These are phyloP conservation scores for Cyamopsis tetragonoloba DNA, from an alignment of 306 rosid species.

Conservation along the genomic window DNA sequence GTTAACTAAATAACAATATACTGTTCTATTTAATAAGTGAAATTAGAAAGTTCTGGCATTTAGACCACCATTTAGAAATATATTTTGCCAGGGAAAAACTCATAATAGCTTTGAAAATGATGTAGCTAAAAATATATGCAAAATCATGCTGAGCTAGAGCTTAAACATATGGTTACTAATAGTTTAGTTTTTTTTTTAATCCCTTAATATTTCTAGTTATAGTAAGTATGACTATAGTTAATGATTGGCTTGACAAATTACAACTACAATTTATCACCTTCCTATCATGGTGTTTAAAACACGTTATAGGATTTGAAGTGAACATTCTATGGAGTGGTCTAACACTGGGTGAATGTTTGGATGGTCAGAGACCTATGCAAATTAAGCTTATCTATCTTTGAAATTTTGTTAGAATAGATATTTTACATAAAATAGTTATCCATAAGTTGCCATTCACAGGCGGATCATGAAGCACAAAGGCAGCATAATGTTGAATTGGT, in stretches of 20 bases:
- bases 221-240: constrained; percentile 10
- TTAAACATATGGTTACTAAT: not conserved
- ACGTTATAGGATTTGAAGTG: not conserved
- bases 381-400: constrained; percentile 3
- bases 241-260: not conserved
- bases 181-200: too few relatives aligned
- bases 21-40: not conserved
- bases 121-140: not conserved
- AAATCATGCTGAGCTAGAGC: not conserved
- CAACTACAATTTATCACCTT: not conserved
- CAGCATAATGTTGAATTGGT: constrained; percentile 82
- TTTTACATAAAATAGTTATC: not conserved
- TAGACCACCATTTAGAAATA: not conserved
- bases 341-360: not conserved
- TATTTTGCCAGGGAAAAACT: not conserved
- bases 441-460: constrained; percentile 39
- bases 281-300: not conserved
- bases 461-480: constrained; percentile 89
- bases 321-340: not conserved
- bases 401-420: not conserved
- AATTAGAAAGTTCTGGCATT: not conserved
- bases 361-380: not conserved
- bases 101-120: constrained; percentile 15
- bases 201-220: not conserved
- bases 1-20: constrained; percentile 7